phyloP scores from a whole-genome alignment of 1,284 basidiomycete species.

The Tilletia caries region DNA sequence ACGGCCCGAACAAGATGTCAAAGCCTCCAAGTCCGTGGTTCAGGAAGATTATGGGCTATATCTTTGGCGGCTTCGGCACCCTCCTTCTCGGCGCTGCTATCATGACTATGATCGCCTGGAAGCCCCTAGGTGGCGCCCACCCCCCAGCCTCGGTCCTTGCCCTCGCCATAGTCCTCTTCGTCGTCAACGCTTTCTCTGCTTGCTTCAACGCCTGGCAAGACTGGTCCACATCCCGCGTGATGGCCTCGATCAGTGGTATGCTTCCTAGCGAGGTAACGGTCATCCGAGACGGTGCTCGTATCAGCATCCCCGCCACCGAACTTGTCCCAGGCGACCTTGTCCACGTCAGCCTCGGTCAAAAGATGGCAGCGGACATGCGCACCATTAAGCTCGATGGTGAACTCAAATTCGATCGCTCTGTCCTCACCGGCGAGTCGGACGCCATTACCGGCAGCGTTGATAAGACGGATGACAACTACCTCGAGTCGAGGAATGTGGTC shows the following conservation, averaged over 20 bases:
- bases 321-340: conserved; percentile 70
- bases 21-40: conserved; percentile 59
- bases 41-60: conserved; percentile 60
- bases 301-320: conserved; percentile 63
- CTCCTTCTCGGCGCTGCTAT: conserved; percentile 62
- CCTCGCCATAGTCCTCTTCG: conserved; percentile 53
- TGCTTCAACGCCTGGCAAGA: conserved; percentile 59
- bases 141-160: conserved; percentile 61
- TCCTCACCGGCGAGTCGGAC: conserved; percentile 64
- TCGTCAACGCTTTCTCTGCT: conserved; percentile 57
- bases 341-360: conserved; percentile 55
- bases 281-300: conserved; percentile 63
- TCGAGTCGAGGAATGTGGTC: conserved; percentile 63
- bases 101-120: conserved; percentile 57
- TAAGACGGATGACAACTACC: conserved; percentile 59
- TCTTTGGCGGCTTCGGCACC: conserved; percentile 63
- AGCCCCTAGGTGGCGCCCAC: conserved; percentile 60
- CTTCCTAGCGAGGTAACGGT: conserved; percentile 58
- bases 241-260: conserved; percentile 55
- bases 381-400: conserved; percentile 56
- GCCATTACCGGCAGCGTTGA: conserved; percentile 61
- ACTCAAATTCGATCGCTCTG: conserved; percentile 64
- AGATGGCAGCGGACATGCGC: conserved; percentile 58
- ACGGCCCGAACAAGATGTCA: conserved; percentile 60
- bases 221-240: conserved; percentile 30